Evolutionary conservation across 2,329 filamentous ascomycete genomes (phyloP).

Genomic region (Bipolaris zeicola): DNA sequence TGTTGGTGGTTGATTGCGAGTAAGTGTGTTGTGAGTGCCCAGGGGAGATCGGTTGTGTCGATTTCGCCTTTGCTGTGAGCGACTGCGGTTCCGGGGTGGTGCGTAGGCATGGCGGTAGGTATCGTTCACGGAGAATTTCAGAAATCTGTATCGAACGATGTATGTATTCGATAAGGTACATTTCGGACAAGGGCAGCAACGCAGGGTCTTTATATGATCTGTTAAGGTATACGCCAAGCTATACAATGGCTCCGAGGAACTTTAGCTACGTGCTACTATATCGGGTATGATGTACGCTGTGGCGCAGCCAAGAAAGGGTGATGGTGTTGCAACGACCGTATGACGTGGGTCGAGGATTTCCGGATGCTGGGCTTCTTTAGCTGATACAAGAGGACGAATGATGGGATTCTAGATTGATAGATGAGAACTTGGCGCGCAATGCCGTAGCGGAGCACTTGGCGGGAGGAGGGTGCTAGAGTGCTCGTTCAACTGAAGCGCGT

Average conservation of each 20-base stretch:
- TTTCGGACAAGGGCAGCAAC: constrained; percentile 1
- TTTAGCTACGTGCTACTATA: constrained; percentile 18
- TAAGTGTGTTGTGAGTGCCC: constrained; percentile 41
- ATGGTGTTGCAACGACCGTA: constrained; percentile 12
- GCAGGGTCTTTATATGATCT: constrained; percentile 12
- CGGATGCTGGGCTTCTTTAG: constrained; percentile 4
- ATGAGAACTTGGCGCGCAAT: constrained; percentile 10
- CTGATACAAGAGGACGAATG: not conserved
- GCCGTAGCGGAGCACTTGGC: constrained; percentile 18
- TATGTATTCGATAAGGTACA: constrained; percentile 25
- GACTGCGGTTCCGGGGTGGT: constrained; percentile 29
- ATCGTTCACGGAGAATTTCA: constrained; percentile 19
- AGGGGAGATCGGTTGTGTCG: constrained; percentile 28
- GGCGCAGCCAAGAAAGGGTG: constrained; percentile 12
- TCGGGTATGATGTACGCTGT: constrained; percentile 13
- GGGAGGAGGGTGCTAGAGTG: not conserved
- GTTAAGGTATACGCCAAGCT: constrained; percentile 10
- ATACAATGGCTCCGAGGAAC: constrained; percentile 3
- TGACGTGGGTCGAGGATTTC: constrained; percentile 22
- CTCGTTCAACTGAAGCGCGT: constrained; percentile 4
- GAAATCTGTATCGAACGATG: constrained; percentile 21
- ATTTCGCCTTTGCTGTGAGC: constrained; percentile 17
- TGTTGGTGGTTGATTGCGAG: constrained; percentile 34
- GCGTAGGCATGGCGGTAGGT: constrained; percentile 17
- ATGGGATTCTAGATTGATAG: constrained; percentile 16